Conservation (phyloP, 352 stramenopile genomes). For the Lagenidium giganteum region DNA sequence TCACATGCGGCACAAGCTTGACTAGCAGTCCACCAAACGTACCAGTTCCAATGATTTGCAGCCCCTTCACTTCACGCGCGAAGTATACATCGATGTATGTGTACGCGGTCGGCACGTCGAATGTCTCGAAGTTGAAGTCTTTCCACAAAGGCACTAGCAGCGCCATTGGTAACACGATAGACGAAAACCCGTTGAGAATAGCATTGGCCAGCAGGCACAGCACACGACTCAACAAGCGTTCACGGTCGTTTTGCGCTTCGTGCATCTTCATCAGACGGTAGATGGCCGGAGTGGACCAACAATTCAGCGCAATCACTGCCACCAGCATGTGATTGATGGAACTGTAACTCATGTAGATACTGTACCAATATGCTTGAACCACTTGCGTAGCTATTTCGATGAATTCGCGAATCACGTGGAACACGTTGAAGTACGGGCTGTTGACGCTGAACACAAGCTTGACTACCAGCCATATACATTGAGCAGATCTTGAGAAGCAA, state of each 20-base stretch:
- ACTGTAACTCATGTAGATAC: not conserved
- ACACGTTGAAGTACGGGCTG: constrained; percentile 4
- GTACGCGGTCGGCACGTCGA: constrained; percentile 1
- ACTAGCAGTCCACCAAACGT: constrained; percentile 1
- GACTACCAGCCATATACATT: too few relatives aligned
- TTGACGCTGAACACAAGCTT: constrained; percentile 18
- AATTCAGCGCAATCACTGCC: constrained; percentile 4
- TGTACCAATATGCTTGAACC: constrained; percentile 12
- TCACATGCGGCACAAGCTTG: constrained; percentile 14
- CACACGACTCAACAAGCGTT: too few relatives aligned
- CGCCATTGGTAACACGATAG: constrained; percentile 11
- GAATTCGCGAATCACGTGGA: constrained; percentile 5
- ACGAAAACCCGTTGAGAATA: constrained; percentile 6
- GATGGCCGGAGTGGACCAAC: constrained; percentile 6
- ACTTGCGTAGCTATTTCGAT: constrained; percentile 11
- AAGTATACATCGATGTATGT: constrained; percentile 17
- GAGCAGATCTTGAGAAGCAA: too few relatives aligned
- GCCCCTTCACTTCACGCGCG: constrained; percentile 9
- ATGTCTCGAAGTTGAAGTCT: not conserved
- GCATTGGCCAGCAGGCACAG: constrained; percentile 7
- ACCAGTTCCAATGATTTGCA: constrained; percentile 9
- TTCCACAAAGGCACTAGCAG: constrained; percentile 12
- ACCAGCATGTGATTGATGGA: constrained; percentile 5
- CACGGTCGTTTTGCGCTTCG: too few relatives aligned
- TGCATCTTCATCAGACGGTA: too few relatives aligned